Evolutionary conservation across 768 basidiomycete genomes (phyloP), one percentile per base, ranked within the genome.

Genomic region (Exidia glandulosa): DNA sequence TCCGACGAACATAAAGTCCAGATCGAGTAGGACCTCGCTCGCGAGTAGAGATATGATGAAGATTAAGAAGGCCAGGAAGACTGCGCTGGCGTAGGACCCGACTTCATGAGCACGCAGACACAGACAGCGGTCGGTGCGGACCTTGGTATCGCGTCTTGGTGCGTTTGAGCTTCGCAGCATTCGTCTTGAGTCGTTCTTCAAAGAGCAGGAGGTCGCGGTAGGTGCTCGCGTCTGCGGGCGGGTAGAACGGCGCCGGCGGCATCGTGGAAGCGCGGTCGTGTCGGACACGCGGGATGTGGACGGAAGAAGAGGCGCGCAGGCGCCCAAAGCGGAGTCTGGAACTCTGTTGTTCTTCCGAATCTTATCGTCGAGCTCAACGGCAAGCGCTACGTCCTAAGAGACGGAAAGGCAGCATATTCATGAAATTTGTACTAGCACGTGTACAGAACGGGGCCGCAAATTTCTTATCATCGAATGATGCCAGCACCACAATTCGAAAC

Each of bases 141-240:
- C 90, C 69, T 74, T 92, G 88, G 72, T 94, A 94, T 61, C 88
- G 80, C 30, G 83, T 79, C 72, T 94, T 94, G 59, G 91, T 77
- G 31, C 81, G 79, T 66, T 88, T 86, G 16, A 94, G 76, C 62
- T 79, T 81, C n/a, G 86, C 81, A 4, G 91, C 92, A 68, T 88
- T 97, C 23, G 88, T 87, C 75, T 96, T 96, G 61, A 99, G 82
- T n/a, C 95, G 81, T 69, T 97, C 94, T 74, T 99, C 95, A 62
- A 98, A 97, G 50, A 92, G 75, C 27, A 97, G 79, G 14, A 99
- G 75, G 70, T 99, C 95, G 50, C 88, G 77, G 71, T 88, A 91
- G 1, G 93, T 94, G 13, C 86, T 78, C 57, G 78, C 77, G 70
- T 94, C 93, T 66, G 83, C 83, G 36, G 85, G 74, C 0, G 91